Evolutionary conservation across 192 early-diverging fungal genomes (phyloP), one percentile per base, ranked within the genome.

Genomic region (Umbelopsis sp.): DNA sequence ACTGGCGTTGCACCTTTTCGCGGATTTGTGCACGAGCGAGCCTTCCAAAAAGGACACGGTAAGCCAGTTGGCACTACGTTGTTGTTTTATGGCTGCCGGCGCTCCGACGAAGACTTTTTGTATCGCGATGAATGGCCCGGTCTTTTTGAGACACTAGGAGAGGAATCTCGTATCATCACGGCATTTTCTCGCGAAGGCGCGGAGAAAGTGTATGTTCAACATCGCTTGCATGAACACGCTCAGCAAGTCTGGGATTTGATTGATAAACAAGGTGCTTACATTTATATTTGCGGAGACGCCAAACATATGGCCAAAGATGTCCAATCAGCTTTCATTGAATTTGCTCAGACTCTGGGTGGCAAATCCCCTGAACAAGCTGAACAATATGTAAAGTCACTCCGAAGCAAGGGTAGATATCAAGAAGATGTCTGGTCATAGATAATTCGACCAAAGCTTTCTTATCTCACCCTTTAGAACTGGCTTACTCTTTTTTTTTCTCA

Each of bases 291-390:
- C 74, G 96, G 95, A 69, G 98, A 99, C 78, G 98, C 96, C 47
- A 97, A 96, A 83, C 83, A 87, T 73, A 99, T 99, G 98, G 98
- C 98, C n/a, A 88, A 88, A 68, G 98, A 99, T 70, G 98, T 99
- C 6, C 80, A 91, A 64, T 70, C 80, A 13, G 82, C 82, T 1
- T 82, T 98, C 52, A 81, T 87, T n/a, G 74, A 83, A 69, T 88
- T 97, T 76, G 94, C 96, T 6, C 79, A 80, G 66, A 68, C 81
- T 9, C 81, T 81, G 55, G 95, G 93, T 16, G 89, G 84, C 11
- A 81, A 91, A 77, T 72, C 86, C 1, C 90, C 91, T 49, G 84
- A 88, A 12, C 80, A 83, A 69, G 94, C 94, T 0, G 82, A 82
- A 51, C 84, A 82, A 49, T 99, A 91, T 89, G 83, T 98, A 33